Conservation (phyloP, 257 asterid genomes). For the Nicotiana paniculata region DNA sequence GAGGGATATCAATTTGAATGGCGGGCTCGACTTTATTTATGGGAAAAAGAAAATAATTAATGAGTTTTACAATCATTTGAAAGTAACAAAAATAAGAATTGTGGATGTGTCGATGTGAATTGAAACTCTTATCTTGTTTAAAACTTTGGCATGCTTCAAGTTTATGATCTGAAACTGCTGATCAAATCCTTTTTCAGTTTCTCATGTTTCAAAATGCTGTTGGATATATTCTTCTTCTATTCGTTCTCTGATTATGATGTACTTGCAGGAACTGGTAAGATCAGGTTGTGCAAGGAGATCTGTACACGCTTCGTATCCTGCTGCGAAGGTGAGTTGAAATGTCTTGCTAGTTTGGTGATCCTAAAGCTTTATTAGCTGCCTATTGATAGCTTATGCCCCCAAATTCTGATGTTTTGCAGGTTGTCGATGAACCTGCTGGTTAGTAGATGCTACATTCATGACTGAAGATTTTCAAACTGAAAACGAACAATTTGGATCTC, state of each 20-base stretch:
- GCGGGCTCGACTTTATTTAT: no score
- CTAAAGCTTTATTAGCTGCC: not conserved
- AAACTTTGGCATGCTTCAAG: not conserved
- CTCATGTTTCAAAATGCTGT: not conserved
- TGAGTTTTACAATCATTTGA: no score
- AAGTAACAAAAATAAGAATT: no score
- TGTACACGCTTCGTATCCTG: not conserved
- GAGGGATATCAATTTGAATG: not conserved
- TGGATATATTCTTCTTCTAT: not conserved
- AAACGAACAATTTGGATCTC: not conserved
- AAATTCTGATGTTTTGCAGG: conserved; percentile 3
- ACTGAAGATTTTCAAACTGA: conserved; percentile 1
- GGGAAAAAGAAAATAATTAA: no score
- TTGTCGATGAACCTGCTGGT: conserved; percentile 7
- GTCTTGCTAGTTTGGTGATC: not conserved
- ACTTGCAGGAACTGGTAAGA: conserved; percentile 16
- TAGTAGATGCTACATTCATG: conserved; percentile 10
- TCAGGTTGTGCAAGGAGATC: conserved; percentile 4
- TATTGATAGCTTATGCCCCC: conserved; percentile 7
- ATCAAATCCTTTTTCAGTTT: not conserved
- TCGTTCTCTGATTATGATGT: not conserved
- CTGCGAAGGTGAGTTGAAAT: conserved; percentile 12
- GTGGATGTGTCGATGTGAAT: no score
- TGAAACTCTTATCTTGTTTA: no score
- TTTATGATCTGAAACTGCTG: not conserved